These are phyloP conservation scores for Neonothopanus nambi DNA, from an alignment of 1,284 basidiomycete genomes.

Conservation along the genomic window DNA sequence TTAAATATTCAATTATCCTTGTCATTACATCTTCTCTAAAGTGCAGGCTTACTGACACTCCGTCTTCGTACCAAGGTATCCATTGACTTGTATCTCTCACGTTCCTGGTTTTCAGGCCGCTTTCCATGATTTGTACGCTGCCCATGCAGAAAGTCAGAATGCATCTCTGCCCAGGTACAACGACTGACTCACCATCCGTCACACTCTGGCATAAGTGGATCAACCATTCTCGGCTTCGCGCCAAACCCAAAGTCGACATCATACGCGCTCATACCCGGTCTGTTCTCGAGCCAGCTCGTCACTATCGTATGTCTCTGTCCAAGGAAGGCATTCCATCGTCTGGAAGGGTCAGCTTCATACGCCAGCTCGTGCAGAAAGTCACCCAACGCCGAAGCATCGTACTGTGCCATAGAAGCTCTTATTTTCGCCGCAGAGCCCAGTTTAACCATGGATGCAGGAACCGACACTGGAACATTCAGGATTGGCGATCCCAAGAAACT, in stretches of 20 bases:
- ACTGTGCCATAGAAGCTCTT: slow-evolving; percentile 29
- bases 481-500: slow-evolving; percentile 41
- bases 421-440: slow-evolving; percentile 29
- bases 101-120: neutral
- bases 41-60: slow-evolving; percentile 29
- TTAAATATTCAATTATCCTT: no score
- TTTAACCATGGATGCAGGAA: slow-evolving; percentile 14
- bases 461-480: slow-evolving; percentile 26
- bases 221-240: slow-evolving; percentile 30
- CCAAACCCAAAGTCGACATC: slow-evolving; percentile 37
- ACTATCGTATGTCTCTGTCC: slow-evolving; percentile 36
- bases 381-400: slow-evolving; percentile 26
- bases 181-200: slow-evolving; percentile 31
- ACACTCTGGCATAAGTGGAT: slow-evolving; percentile 36
- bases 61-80: slow-evolving; percentile 28
- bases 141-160: neutral
- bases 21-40: slow-evolving; percentile 30
- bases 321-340: slow-evolving; percentile 42
- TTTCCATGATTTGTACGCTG: slow-evolving; percentile 39
- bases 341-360: slow-evolving; percentile 30
- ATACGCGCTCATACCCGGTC: slow-evolving; percentile 30
- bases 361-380: slow-evolving; percentile 41
- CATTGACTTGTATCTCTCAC: neutral
- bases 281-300: slow-evolving; percentile 39
- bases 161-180: neutral